Base-by-base conservation (phyloP, 371 early-diverging fungal species). In the Edhazardia aedis region DNA sequence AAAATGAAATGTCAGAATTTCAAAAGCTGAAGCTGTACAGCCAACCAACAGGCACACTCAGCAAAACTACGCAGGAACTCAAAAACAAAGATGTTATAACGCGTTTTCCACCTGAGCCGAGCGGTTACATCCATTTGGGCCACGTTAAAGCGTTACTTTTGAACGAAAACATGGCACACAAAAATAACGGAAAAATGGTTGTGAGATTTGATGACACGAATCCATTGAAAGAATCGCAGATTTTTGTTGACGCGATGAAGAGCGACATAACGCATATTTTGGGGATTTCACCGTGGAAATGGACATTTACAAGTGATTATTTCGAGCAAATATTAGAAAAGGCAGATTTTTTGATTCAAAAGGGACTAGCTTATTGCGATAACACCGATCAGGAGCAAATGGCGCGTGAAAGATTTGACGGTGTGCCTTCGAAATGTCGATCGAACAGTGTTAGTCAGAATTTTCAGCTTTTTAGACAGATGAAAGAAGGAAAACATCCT, bases 141-240 rank as follows among this genome's bases (percentile, higher is more conserved):
- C 95, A 94, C 74, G 90, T 88, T 45, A 95, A 93, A 76, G 99
- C 99, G 37, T 93, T 91, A 7, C 75, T 96, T 38, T 69, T 99
- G 56, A 99, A 96, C 76, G 80, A 90, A 63, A 82, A 87, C 77
- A 85, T 94, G 79, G 93, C 98, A 4, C 73, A 80, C 18, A 69
- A 71, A 27, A 86, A 88, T 72, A 76, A 84, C 48, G 96, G 96
- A 47, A 83, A 82, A 65, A 61, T 96, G 64, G 81, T 93, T 51
- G 75, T 96, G 40, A 83, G 99, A 49, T 95, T 96, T 63, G 99
- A 99, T 71, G 98, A 99, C 75, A 96, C 99, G 50, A 99, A 99
- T 71, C 99, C 95, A 12, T 74, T 75, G 55, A 96, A 95, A 74
- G 96, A 95, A 75, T 84, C 85, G 77, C 76, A 63, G 44, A 51